Evolutionary conservation across 441 rosid species (phyloP), one percentile per base, ranked within the genome.

Genomic region (Aquilaria agallochum): DNA sequence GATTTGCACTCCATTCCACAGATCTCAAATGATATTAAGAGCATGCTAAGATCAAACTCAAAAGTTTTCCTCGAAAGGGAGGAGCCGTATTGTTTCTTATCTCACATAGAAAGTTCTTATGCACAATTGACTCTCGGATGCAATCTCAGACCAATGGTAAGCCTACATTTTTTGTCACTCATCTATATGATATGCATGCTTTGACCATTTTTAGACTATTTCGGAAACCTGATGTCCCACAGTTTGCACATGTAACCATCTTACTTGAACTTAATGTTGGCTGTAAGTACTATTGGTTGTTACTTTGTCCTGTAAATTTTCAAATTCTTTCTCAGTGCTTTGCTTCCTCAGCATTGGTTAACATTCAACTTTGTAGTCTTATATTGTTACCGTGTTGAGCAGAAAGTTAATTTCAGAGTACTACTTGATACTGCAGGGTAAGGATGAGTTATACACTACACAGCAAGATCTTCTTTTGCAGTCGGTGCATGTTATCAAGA

Each of bases 81-180:
- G 78, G 83, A 75, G 14, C 98, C 97, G 32, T 80, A 87, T 77
- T 94, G 97, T 68, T 90, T 74, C 73, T 74, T 94, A 64, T 90
- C 97, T 30, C 75, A 79, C 40, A 72, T 88, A 67, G 98, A 83
- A 68, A 77, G 80, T 69, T 84, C 88, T 52, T 83, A 58, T 52
- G 92, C 87, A 31, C 93, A 89, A 67, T 68, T 92, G 73, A 80
- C 85, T 66, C 64, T 92, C 30, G 98, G 95, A 61, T 92, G 87
- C 87, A 89, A 89, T 82, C 95, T 92, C 70, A 80, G 55, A 65
- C 61, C 68, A 9, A 87, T 94, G 98, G 98, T 90, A 72, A 60
- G 69, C 48, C 50, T 32, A 44, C 4, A 48, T 32, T 20, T 20
- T 20, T 20, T 20, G 27, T 20, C 27, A 20, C 27, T 20, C 27